Evolutionary conservation across 441 rosid species (phyloP).

Genomic region (Adansonia rubrostipa): DNA sequence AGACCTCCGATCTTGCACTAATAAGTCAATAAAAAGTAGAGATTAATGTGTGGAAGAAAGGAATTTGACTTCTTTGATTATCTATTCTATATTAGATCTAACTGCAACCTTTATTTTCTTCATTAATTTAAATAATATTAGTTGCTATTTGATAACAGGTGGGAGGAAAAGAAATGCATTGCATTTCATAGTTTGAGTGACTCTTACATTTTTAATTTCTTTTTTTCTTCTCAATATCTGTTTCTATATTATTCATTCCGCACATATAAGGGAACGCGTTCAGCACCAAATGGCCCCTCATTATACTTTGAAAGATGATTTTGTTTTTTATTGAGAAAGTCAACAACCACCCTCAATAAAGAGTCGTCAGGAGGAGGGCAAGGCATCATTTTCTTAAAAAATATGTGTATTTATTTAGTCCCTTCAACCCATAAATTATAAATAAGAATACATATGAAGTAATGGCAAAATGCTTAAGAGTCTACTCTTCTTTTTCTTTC

Average conservation of each 20-base stretch:
- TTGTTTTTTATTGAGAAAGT: slow-evolving; percentile 16
- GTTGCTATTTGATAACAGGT: not conserved
- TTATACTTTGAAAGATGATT: not conserved
- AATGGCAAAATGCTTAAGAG: not conserved
- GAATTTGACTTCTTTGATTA: slow-evolving; percentile 12
- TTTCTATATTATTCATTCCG: not conserved
- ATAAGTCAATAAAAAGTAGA: not conserved
- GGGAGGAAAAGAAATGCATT: not conserved
- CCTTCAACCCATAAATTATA: not conserved
- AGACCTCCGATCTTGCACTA: not conserved
- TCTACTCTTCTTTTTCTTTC: not conserved
- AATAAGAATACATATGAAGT: not conserved
- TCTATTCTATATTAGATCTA: not conserved
- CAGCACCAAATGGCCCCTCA: not conserved
- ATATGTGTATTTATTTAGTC: not conserved
- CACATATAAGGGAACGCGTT: slow-evolving; percentile 2
- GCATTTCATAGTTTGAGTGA: not conserved
- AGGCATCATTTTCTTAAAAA: not conserved
- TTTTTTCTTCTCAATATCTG: not conserved
- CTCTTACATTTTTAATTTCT: not conserved
- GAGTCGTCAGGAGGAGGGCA: not conserved
- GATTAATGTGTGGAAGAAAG: slow-evolving; percentile 18
- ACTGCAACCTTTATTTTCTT: not conserved
- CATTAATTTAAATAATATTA: not conserved
- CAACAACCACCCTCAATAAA: slow-evolving; percentile 8